Percentiles rank a stretch among this genome's conserved stretches.
Conservation (phyloP, 2,329 filamentous ascomycete genomes). For the Laburnicola sp. region DNA sequence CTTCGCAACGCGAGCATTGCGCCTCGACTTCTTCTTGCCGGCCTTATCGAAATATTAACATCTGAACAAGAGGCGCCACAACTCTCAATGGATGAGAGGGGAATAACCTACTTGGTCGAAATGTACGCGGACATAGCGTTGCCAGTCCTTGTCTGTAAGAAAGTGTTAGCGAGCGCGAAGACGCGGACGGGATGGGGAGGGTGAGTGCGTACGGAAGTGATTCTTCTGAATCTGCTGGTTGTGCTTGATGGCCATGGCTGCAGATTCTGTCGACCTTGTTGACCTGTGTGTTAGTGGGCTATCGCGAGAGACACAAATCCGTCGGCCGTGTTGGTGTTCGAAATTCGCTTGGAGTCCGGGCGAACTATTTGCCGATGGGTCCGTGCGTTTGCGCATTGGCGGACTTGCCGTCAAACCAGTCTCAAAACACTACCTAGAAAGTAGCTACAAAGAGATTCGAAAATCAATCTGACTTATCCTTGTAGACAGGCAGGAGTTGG, state of each 20-base stretch:
- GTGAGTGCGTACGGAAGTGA: conserved; percentile 70
- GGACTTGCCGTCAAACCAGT: no score
- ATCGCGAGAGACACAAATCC: conserved; percentile 21
- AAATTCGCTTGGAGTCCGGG: conserved; percentile 25
- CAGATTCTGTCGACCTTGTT: conserved; percentile 33
- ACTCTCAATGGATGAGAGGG: conserved; percentile 56
- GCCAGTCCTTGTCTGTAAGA: conserved; percentile 58
- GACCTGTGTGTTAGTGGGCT: conserved; percentile 40
- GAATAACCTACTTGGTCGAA: conserved; percentile 98
- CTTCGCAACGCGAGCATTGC: conserved; percentile 90
- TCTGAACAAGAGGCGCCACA: conserved; percentile 54
- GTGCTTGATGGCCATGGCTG: conserved; percentile 88
- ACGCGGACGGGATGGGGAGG: no score
- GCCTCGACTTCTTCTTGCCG: conserved; percentile 92
- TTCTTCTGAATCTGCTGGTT: conserved; percentile 98
- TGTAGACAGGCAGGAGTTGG: not conserved
- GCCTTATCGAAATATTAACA: conserved; percentile 63
- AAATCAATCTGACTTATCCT: no score
- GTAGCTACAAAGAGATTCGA: no score
- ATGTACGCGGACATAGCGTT: conserved; percentile 97
- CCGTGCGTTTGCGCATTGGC: no score
- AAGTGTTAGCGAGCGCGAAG: no score
- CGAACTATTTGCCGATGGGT: conserved; percentile 23
- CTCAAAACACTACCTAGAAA: no score
- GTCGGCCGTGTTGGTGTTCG: conserved; percentile 17